Evolutionary conservation across 2,329 filamentous ascomycete species (phyloP).

Genomic region (Trichophyton verrucosum): DNA sequence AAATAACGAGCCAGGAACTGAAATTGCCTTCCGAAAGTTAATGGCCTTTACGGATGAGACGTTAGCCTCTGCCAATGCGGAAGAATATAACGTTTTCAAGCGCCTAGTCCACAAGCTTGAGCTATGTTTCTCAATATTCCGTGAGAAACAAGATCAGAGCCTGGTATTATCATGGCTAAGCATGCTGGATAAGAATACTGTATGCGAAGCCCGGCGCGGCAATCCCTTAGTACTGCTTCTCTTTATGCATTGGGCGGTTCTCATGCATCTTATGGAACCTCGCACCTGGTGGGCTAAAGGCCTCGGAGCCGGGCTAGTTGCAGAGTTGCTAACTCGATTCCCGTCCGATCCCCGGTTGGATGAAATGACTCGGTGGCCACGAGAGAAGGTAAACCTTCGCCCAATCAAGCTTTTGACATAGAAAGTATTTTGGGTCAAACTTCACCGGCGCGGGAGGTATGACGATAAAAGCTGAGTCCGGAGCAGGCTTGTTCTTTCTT

Average conservation of each 20-base stretch:
- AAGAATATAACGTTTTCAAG: slow-evolving; percentile 21
- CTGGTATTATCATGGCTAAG: slow-evolving; percentile 25
- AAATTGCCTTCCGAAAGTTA: slow-evolving; percentile 20
- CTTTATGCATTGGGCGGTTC: slow-evolving; percentile 17
- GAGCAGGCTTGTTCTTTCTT: not conserved
- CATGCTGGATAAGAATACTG: slow-evolving; percentile 13
- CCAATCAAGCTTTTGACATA: not conserved
- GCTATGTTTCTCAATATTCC: slow-evolving; percentile 19
- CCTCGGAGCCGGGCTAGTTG: slow-evolving; percentile 11
- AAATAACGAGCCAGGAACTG: slow-evolving; percentile 18
- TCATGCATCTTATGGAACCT: slow-evolving; percentile 13
- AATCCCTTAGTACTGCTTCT: slow-evolving; percentile 15
- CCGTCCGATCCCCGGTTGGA: slow-evolving; percentile 1
- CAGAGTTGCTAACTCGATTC: slow-evolving; percentile 9
- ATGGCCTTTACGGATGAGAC: slow-evolving; percentile 21
- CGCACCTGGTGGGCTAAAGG: slow-evolving; percentile 16
- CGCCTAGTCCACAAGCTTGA: slow-evolving; percentile 18
- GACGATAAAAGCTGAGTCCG: not conserved
- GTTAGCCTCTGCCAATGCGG: slow-evolving; percentile 15
- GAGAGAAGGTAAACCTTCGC: slow-evolving; percentile 1
- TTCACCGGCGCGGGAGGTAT: not conserved
- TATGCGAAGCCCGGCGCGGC: slow-evolving; percentile 9
- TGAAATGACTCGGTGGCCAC: slow-evolving; percentile 9
- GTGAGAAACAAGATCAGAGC: slow-evolving; percentile 17
- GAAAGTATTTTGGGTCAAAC: not conserved